phyloP scores from a whole-genome alignment of 164 flowering plant genomes.

The Akebia trifoliata region DNA sequence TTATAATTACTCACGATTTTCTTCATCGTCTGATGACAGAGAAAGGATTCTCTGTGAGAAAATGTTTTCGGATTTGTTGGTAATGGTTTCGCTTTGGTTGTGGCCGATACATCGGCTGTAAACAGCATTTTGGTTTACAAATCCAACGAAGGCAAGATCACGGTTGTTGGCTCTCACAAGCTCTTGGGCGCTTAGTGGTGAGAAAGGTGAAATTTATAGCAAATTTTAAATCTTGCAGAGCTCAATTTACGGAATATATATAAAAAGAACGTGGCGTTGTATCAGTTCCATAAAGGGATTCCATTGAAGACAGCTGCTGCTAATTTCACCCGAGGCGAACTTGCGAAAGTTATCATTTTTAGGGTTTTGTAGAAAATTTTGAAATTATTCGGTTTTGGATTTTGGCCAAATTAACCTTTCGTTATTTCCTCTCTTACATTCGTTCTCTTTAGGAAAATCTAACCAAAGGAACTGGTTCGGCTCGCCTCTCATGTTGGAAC shows the following conservation, averaged over 20 bases:
- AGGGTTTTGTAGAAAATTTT: neutral
- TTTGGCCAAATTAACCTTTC: too few species aligned
- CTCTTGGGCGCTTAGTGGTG: conserved; percentile 96
- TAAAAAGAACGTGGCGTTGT: conserved; percentile 90
- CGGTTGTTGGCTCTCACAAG: conserved; percentile 90
- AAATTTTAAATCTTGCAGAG: conserved; percentile 53
- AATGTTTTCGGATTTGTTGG: conserved; percentile 93
- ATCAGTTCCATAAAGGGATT: conserved; percentile 89
- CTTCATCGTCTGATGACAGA: too few species aligned
- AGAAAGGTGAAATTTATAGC: conserved; percentile 88
- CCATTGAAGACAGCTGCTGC: conserved; percentile 89
- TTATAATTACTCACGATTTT: too few species aligned
- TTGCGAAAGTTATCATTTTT: conserved; percentile 73
- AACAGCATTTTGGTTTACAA: conserved; percentile 92
- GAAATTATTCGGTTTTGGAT: neutral
- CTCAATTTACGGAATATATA: conserved; percentile 91
- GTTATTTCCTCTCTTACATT: too few species aligned
- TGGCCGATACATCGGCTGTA: conserved; percentile 88
- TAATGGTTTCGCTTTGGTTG: conserved; percentile 73
- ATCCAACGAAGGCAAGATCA: conserved; percentile 90
- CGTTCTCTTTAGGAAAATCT: too few species aligned
- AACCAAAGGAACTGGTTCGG: too few species aligned
- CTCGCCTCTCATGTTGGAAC: too few species aligned
- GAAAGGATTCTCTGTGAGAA: too few species aligned
- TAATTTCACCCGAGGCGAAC: conserved; percentile 94